Conservation (phyloP, 768 basidiomycete genomes). For the Tremella mesenterica region DNA sequence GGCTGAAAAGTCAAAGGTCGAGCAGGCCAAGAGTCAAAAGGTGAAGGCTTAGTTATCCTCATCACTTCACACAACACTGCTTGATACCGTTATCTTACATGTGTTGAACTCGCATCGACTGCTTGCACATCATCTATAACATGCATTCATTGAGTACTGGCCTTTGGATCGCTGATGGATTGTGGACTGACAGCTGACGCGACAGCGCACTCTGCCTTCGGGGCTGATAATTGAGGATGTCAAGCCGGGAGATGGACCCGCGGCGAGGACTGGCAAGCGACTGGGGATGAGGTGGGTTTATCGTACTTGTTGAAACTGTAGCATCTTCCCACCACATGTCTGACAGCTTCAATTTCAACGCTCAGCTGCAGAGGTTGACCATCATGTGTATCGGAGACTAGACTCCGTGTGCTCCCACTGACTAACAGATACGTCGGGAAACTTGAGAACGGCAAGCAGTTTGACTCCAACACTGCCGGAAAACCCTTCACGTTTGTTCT, state of each 20-base stretch:
- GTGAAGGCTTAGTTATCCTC: slow-evolving; percentile 19
- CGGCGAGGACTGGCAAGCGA: slow-evolving; percentile 74
- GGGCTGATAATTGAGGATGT: slow-evolving; percentile 70
- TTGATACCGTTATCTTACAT: background rate
- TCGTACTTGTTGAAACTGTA: background rate
- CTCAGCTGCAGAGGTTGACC: too few relatives aligned
- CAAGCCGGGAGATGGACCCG: slow-evolving; percentile 71
- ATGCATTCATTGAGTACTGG: background rate
- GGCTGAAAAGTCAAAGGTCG: slow-evolving; percentile 11
- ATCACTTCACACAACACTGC: slow-evolving; percentile 34
- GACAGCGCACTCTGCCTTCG: slow-evolving; percentile 50
- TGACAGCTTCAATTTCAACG: too few relatives aligned
- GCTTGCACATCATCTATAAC: background rate
- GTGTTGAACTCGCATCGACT: slow-evolving; percentile 1
- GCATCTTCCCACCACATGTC: background rate
- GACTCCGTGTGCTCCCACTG: too few relatives aligned
- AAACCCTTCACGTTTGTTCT: slow-evolving; percentile 65
- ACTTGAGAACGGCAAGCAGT: slow-evolving; percentile 71
- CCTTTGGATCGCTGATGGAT: background rate
- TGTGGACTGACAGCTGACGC: slow-evolving; percentile 3
- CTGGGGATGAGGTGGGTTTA: slow-evolving; percentile 60
- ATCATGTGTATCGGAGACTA: too few relatives aligned
- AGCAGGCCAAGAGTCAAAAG: slow-evolving; percentile 21
- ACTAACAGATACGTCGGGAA: slow-evolving; percentile 74
- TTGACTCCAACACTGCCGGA: slow-evolving; percentile 49